Evolutionary conservation across 2,329 filamentous ascomycete species (phyloP), one percentile per base, ranked within the genome.

Genomic region (Coniochaeta sp.): DNA sequence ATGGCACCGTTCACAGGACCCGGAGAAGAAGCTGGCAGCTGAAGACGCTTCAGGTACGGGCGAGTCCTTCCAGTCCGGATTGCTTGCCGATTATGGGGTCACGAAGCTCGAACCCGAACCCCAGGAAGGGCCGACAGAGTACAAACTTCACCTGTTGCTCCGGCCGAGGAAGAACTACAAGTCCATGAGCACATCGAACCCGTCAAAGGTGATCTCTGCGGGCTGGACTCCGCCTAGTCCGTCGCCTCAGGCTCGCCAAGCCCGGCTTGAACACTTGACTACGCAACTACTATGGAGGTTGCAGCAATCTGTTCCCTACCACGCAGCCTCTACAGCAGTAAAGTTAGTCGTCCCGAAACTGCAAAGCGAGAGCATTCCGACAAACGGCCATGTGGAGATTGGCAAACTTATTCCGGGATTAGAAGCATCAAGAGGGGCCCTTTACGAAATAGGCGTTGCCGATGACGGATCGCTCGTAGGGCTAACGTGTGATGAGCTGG

Each of bases 401-500:
- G 78, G 75, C 8, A 85, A 86, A 63, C 77, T 89, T 44, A 77
- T 92, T 7, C 86, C 93, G 2, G 92, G 95, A 0, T 77, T 99
- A 9, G 93, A 98, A 71, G 93, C 96, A 71, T 97, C 92, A 17
- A 89, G 91, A 65, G 95, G 95, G 5, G 95, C 95, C 1, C 75
- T 98, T 57, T 99, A 99, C 67, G 93, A 99, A 73, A 96, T 99
- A 72, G 95, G 95, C 0, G 92, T 99, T 10, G 89, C 93, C 30
- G 95, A 99, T 72, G 92, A 98, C 75, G 95, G 95, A 8, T 91
- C 89, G 0, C 86, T 99, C 61, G 85, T 96, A 47, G 95, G 95
- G 0, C 79, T 99, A 55, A 90, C 91, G 2, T 86, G 90, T 64
- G 92, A 97, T 70, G 95, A 99, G 73, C 85, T 99, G 81, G 85